Base-by-base conservation (phyloP, 306 rosid species). In the Ziziphus jujuba region DNA sequence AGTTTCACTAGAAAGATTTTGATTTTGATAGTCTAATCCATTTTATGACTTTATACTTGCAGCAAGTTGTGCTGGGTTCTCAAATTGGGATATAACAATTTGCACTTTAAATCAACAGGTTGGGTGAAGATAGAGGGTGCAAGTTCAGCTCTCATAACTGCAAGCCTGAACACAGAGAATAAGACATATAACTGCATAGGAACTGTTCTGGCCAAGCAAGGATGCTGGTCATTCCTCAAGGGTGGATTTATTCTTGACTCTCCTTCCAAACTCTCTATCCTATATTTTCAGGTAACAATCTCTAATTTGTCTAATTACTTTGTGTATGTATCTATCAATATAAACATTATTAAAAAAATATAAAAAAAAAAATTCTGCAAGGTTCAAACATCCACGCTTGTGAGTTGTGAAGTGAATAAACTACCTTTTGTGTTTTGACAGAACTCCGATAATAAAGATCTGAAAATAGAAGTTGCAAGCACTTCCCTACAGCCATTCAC, bases 141-240 rank as follows among this genome's bases (percentile, higher is more conserved):
- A 44, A 60, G 69, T 59, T 82, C 96, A 77, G 71, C 63, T 63
- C 65, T 83, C 69, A 72, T 92, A 67, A 78, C 76, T 69, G 92
- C 96, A 28, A 86, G 80, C 56, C 76, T 92, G 0, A 66, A 72
- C 69, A 72, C 86, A 8, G 88, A 81, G 57, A 62, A 71, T 10
- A 78, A 80, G 3, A 69, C 73, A 9, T 61, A 72, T 57, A 24
- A 61, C 17, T 90, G 97, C 67, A 82, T 92, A 24, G 98, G 95
- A 7, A 84, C 91, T 19, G 93, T 86, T 66, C 76, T 80, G 20
- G 93, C 97, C 23, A 90, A 74, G 74, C n/a, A 10, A 57, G 90
- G 90, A 59, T 92, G 97, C 71, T 92, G 98, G 97, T 92, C 98
- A 44, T 90, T 92, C 65, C 95, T 92, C 24, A 92, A 92, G 75